Percentiles rank a stretch among this genome's conserved stretches.
Conservation (phyloP, 2,329 filamentous ascomycete genomes). For the Proliferodiscus dingleyae region DNA sequence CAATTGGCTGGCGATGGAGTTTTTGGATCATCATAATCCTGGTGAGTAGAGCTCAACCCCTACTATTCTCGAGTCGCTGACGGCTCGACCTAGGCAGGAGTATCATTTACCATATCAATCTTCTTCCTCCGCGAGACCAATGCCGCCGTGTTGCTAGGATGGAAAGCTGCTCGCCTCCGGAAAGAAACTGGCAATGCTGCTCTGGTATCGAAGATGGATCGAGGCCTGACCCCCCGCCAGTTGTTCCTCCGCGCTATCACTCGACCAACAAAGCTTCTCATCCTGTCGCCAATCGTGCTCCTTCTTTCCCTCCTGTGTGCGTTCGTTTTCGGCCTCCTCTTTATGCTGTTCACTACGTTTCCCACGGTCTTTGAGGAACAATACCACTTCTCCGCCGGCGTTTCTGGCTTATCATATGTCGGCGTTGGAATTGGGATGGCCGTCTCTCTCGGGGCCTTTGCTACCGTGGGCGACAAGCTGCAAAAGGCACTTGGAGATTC, state of each 20-base stretch:
- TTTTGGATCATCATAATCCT: slow-evolving; percentile 36
- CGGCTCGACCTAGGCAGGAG: slow-evolving; percentile 25
- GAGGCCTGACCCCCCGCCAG: slow-evolving; percentile 27
- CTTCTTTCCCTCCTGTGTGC: slow-evolving; percentile 43
- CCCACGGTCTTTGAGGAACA: slow-evolving; percentile 10
- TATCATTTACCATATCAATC: slow-evolving; percentile 23
- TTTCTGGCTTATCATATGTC: slow-evolving; percentile 34
- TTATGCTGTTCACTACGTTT: slow-evolving; percentile 17
- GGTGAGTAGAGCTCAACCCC: slow-evolving; percentile 9
- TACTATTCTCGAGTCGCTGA: slow-evolving; percentile 8
- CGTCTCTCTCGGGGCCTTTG: slow-evolving; percentile 20
- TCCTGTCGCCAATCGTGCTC: slow-evolving; percentile 32
- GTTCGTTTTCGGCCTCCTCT: slow-evolving; percentile 36
- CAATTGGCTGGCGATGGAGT: slow-evolving; percentile 36
- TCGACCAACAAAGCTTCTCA: slow-evolving; percentile 37
- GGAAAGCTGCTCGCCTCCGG: slow-evolving; percentile 39
- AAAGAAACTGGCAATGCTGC: slow-evolving; percentile 45
- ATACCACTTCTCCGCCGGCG: slow-evolving; percentile 32
- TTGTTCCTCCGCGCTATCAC: slow-evolving; percentile 33
- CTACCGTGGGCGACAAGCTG: slow-evolving; percentile 30
- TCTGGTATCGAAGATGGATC: slow-evolving; percentile 40
- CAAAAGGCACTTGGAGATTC: slow-evolving; percentile 28
- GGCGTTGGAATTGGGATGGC: slow-evolving; percentile 32
- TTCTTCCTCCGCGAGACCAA: slow-evolving; percentile 40
- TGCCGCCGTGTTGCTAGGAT: slow-evolving; percentile 40